Conservation (phyloP, 2,329 filamentous ascomycete genomes). For the Ceratocystiopsis sp. region DNA sequence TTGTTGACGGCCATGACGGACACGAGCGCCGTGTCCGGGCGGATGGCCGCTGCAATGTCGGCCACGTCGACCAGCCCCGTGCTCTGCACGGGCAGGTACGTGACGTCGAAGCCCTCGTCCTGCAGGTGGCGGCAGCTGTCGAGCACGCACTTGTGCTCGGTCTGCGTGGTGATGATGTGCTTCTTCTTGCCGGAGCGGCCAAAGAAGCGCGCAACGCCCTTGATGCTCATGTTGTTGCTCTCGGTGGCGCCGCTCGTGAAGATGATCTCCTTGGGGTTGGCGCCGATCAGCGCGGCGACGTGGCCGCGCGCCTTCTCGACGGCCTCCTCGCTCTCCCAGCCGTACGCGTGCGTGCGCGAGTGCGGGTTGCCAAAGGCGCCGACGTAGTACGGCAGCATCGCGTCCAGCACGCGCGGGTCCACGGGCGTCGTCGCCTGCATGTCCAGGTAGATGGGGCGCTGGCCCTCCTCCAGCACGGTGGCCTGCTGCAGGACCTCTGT, state of each 20-base stretch:
- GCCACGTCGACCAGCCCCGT: conserved; percentile 77
- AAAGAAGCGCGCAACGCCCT: conserved; percentile 93
- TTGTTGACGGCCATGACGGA: conserved; percentile 99
- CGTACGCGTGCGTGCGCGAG: conserved; percentile 92
- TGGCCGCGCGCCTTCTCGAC: conserved; percentile 75
- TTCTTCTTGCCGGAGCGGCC: conserved; percentile 89
- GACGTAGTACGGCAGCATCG: conserved; percentile 90
- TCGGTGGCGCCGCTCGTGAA: conserved; percentile 97
- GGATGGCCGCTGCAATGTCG: conserved; percentile 73
- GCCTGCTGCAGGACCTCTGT: conserved; percentile 74
- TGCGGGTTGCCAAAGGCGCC: conserved; percentile 94
- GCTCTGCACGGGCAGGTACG: conserved; percentile 80
- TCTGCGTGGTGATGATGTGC: conserved; percentile 94
- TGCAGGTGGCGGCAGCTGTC: conserved; percentile 95
- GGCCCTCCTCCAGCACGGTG: conserved; percentile 81
- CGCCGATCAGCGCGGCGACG: conserved; percentile 74
- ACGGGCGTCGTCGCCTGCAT: conserved; percentile 96
- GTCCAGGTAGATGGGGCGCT: conserved; percentile 89
- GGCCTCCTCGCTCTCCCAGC: conserved; percentile 94
- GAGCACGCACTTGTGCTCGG: conserved; percentile 96
- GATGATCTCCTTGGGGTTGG: conserved; percentile 94
- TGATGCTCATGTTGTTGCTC: conserved; percentile 99
- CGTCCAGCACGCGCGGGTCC: conserved; percentile 85
- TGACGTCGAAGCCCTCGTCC: conserved; percentile 90
- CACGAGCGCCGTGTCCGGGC: conserved; percentile 78